Conservation (phyloP, 257 asterid species). For the Anisodus acutangulus region DNA sequence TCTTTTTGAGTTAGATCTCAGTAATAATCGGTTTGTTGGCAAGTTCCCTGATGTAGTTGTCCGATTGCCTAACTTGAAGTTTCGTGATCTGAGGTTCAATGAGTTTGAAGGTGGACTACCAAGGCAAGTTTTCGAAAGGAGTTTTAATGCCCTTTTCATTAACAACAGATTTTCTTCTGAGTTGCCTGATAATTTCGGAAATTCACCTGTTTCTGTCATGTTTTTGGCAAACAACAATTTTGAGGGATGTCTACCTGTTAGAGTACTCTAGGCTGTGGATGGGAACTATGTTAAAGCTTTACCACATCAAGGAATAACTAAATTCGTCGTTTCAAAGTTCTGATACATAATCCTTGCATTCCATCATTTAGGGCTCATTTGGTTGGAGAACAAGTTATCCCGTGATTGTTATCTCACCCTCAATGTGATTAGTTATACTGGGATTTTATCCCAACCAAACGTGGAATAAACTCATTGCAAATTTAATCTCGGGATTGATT, state of each 20-base stretch:
- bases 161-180: slow-evolving; percentile 56
- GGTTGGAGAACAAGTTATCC: too few relatives aligned
- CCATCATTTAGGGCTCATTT: background rate
- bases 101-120: slow-evolving; percentile 66
- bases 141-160: slow-evolving; percentile 59
- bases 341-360: background rate
- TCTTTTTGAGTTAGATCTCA: slow-evolving; percentile 64
- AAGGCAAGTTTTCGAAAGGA: slow-evolving; percentile 46
- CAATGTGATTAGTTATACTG: too few relatives aligned
- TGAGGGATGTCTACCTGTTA: slow-evolving; percentile 57
- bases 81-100: slow-evolving; percentile 62
- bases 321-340: background rate
- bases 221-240: slow-evolving; percentile 59
- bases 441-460: too few relatives aligned
- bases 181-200: slow-evolving; percentile 58
- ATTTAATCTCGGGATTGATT: too few relatives aligned
- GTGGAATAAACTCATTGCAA: too few relatives aligned
- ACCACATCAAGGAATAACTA: background rate
- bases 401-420: too few relatives aligned
- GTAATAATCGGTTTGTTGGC: slow-evolving; percentile 64
- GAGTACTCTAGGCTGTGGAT: background rate
- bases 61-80: slow-evolving; percentile 47
- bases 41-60: slow-evolving; percentile 51
- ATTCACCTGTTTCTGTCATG: slow-evolving; percentile 61
- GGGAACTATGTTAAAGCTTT: too few relatives aligned